phyloP scores from a whole-genome alignment of 2,329 filamentous ascomycete genomes.

The Aspergillus cejpii region DNA sequence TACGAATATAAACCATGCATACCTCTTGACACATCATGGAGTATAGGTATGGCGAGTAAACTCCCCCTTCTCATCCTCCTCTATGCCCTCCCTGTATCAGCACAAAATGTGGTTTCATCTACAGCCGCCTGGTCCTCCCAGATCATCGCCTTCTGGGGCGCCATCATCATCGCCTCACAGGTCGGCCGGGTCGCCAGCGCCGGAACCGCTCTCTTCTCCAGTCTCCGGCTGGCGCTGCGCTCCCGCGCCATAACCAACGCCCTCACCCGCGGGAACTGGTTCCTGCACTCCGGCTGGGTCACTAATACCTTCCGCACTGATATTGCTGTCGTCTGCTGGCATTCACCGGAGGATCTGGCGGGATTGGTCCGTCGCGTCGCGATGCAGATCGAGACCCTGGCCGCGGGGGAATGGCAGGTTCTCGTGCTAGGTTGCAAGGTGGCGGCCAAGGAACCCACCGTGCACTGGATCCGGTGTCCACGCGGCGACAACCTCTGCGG shows the following conservation, averaged over 20 bases:
- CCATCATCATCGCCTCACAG: constrained; percentile 2
- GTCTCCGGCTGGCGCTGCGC: not conserved
- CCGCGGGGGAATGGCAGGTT: not conserved
- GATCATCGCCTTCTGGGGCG: constrained; percentile 4
- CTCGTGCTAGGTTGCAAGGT: not conserved
- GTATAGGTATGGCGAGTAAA: too few species aligned
- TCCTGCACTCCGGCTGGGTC: not conserved
- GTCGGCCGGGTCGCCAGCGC: constrained; percentile 1
- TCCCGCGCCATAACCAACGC: not conserved
- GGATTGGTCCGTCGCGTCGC: not conserved
- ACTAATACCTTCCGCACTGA: not conserved
- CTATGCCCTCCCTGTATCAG: not conserved
- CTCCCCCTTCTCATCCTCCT: not conserved
- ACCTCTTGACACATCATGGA: too few species aligned
- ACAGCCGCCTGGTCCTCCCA: constrained; percentile 3
- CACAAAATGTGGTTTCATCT: constrained; percentile 1
- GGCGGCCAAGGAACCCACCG: not conserved
- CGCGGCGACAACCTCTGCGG: not conserved
- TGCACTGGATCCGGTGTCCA: constrained; percentile 2
- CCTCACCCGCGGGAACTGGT: not conserved
- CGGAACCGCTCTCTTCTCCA: constrained; percentile 1
- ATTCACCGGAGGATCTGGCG: not conserved
- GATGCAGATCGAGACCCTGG: not conserved
- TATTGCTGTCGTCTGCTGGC: not conserved
- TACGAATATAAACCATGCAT: too few species aligned